Percentiles rank a stretch among this genome's conserved stretches.
Evolutionary conservation across 2,329 filamentous ascomycete genomes (phyloP).

Genomic region (Peltaster fructicola): DNA sequence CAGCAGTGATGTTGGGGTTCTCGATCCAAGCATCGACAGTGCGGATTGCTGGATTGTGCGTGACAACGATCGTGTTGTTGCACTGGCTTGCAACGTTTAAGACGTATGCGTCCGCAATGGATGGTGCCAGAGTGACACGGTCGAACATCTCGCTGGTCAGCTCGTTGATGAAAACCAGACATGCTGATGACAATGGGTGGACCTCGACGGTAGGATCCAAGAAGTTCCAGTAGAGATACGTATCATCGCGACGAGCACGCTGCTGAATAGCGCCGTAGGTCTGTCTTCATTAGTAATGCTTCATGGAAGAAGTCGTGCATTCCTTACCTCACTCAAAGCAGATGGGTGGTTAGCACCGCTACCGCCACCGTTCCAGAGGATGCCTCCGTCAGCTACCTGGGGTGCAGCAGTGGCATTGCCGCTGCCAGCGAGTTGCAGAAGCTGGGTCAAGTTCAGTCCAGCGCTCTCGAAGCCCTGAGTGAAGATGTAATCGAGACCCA

Average conservation of each 20-base stretch:
- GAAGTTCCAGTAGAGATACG: slow-evolving; percentile 13
- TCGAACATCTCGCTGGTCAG: slow-evolving; percentile 13
- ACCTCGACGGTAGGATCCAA: slow-evolving; percentile 10
- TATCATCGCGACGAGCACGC: slow-evolving; percentile 8
- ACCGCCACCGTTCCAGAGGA: slow-evolving; percentile 14
- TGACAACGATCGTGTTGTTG: slow-evolving; percentile 16
- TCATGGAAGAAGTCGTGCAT: slow-evolving; percentile 13
- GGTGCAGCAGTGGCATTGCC: slow-evolving; percentile 2
- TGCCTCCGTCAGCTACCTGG: slow-evolving; percentile 13
- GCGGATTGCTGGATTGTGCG: slow-evolving; percentile 16
- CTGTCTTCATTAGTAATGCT: slow-evolving; percentile 12
- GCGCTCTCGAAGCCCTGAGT: background rate
- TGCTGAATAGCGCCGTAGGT: slow-evolving; percentile 11
- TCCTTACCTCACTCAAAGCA: slow-evolving; percentile 11
- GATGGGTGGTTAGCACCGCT: slow-evolving; percentile 11
- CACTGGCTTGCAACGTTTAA: slow-evolving; percentile 14
- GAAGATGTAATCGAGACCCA: background rate
- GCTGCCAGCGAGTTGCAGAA: background rate
- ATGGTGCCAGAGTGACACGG: slow-evolving; percentile 11
- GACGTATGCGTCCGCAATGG: slow-evolving; percentile 13
- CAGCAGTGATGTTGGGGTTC: slow-evolving; percentile 16
- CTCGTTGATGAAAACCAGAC: slow-evolving; percentile 17
- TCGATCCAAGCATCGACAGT: slow-evolving; percentile 15
- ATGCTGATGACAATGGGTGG: slow-evolving; percentile 10
- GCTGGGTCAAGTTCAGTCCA: background rate